Evolutionary conservation across 768 basidiomycete genomes (phyloP), one percentile per base, ranked within the genome.

Genomic region (Inosperma sp.): DNA sequence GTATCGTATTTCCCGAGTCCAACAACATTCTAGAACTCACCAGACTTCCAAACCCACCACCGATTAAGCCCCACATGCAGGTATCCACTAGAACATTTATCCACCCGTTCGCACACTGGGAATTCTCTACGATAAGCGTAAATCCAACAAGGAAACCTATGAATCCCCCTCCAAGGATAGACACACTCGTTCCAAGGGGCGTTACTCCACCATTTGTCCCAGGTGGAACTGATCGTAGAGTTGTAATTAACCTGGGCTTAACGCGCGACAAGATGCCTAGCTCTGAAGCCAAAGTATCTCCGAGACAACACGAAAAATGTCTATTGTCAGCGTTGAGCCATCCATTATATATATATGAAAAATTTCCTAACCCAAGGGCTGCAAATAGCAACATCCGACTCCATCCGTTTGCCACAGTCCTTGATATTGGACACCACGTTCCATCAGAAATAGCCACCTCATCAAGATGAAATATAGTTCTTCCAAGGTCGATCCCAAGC

Each of bases 171-270:
- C 94, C 94, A 1, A 73, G 64, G 12, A 84, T 67, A 1, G 88
- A 91, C 7, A 84, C 83, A 13, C 80, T 56, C 2, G 89, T 88
- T 13, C 94, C 94, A 35, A 80, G 77, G 2, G 78, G 49, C 5
- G 90, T 88, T 52, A 96, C 78, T 0, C 78, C 94, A 3, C 94
- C 94, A 59, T 97, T 96, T 8, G 94, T 96, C 3, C 94, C 94
- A 2, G 85, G 83, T 2, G 93, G 93, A 0, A 93, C 89, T 1
- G 68, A 57, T 56, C 76, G 77, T 47, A 86, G 66, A 4, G 88
- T 93, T 4, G 92, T 94, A 58, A 96, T 79, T 27, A 95, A 79
- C 40, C 83, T 62, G 27, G 94, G 89, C 3, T 75, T 75, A 12
- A 78, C 72, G 30, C 63, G 64, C 21, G 92, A 86, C 35, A 96